Conservation (phyloP, 345 rosid species). For the Gossypium mustelinum region DNA sequence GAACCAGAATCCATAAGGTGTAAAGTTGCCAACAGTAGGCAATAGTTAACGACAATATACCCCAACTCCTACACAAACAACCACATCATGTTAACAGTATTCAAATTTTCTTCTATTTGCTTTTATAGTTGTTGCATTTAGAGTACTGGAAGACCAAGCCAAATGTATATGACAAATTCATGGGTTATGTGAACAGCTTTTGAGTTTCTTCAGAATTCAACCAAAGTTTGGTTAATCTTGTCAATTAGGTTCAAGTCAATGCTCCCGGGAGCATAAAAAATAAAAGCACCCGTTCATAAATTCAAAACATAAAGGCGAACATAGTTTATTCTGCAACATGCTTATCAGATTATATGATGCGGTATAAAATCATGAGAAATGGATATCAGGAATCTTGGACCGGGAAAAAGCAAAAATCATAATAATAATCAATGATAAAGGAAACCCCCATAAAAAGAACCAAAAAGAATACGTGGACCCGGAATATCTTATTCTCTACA, state of each 20-base stretch:
- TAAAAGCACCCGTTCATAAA: neutral
- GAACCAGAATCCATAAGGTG: constrained; percentile 90
- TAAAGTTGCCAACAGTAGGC: constrained; percentile 96
- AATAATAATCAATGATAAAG: constrained; percentile 23
- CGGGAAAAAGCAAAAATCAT: constrained; percentile 13
- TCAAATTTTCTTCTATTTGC: neutral
- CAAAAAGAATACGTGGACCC: constrained; percentile 29
- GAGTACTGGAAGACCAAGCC: neutral
- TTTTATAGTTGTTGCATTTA: constrained; percentile 3
- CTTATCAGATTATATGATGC: constrained; percentile 5
- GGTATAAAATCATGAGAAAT: constrained; percentile 12
- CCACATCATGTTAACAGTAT: neutral
- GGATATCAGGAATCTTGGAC: neutral
- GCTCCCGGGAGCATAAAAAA: neutral
- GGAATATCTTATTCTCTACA: constrained; percentile 9
- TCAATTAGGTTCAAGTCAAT: neutral
- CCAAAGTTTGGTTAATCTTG: neutral
- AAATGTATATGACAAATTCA: neutral
- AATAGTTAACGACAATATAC: constrained; percentile 73
- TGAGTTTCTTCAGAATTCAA: neutral
- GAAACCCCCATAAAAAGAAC: constrained; percentile 26
- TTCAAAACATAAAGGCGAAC: neutral
- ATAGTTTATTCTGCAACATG: constrained; percentile 3
- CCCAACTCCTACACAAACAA: constrained; percentile 78
- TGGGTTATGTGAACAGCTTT: neutral